phyloP scores from a whole-genome alignment of 129 eudicot genomes.

The Artemisia tridentata region DNA sequence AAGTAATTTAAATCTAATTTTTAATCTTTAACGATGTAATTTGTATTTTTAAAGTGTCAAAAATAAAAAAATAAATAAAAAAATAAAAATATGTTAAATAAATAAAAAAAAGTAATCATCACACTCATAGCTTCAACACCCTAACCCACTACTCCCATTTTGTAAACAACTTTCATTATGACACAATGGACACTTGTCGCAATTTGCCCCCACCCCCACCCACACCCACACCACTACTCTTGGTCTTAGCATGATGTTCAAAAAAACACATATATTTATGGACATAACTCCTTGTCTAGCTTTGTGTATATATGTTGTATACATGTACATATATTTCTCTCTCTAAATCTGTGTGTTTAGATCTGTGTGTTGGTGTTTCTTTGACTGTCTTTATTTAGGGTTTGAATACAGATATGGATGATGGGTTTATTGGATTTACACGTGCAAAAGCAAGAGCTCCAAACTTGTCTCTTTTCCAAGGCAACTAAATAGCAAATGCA shows the following conservation, averaged over 20 bases:
- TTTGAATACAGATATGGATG: constrained; percentile 13
- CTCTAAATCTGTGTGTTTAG: not conserved
- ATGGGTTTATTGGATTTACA: constrained; percentile 37
- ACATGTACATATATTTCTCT: not conserved
- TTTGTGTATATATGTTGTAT: not conserved
- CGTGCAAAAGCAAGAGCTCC: constrained; percentile 46
- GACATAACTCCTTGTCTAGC: constrained; percentile 27
- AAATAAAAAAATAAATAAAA: too few species aligned
- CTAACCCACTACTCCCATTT: too few species aligned
- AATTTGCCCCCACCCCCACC: too few species aligned
- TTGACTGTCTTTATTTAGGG: constrained; percentile 41
- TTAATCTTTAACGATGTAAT: too few species aligned
- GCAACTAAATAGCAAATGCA: constrained; percentile 28
- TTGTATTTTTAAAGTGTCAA: too few species aligned
- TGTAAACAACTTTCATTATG: too few species aligned
- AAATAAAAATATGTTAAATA: too few species aligned
- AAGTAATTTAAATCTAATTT: too few species aligned
- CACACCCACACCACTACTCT: too few species aligned
- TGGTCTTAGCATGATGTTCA: constrained; percentile 14
- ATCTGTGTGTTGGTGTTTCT: constrained; percentile 7
- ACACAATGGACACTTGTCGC: too few species aligned
- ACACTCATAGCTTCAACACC: too few species aligned
- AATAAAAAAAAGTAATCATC: too few species aligned
- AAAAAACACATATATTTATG: constrained; percentile 35
- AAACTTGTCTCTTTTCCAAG: constrained; percentile 57